Base-by-base conservation (phyloP, 495 filamentous ascomycete species). In the Daldinia grandis region DNA sequence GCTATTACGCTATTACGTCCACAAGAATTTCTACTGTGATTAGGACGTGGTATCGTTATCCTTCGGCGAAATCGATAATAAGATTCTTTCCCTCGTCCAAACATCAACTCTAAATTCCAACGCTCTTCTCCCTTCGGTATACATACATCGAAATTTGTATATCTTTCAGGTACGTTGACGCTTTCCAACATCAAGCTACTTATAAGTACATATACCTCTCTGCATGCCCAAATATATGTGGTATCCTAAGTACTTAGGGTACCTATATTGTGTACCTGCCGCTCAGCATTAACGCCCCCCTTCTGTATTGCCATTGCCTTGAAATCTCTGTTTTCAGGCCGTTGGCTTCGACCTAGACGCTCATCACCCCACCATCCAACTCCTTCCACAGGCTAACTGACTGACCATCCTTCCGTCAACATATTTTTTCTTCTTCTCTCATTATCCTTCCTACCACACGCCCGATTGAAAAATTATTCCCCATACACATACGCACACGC, bases 11-110 rank as follows among this genome's bases (percentile, higher is more conserved):
- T 35, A 35, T 35, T 61, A 50, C 47, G 59, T 68, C 30, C 64
- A 54, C 54, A 67, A 62, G 59, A 56, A 61, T 64, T 62, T 33
- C 33, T 44, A 60, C 49, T 31, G 28, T 49, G 37, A 64, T 64
- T 58, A 33, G 31, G 54, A n/a, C 47, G 28, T 33, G 38, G 19
- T 24, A 37, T 21, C 30, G 19, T 57, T 38, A 9, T 33, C 12
- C 33, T 35, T 35, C 17, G 8, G 19, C 4, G 14, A 28, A 21
- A 30, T 28, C 19, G 47, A 27, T 51, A 53, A 30, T 28, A 53
- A 53, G 24, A 53, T 53, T 53, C 49, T n/a, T 7, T 30, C 49
- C 24, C 19, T 47, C 42, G 19, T 24, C 42, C 9, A 10, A 47
- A 47, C 8, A 2, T 47, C 19, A 24, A 19, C 42, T 21, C 8